phyloP scores from a whole-genome alignment of 2,329 filamentous ascomycete genomes.

The Nothopassalora personata region DNA sequence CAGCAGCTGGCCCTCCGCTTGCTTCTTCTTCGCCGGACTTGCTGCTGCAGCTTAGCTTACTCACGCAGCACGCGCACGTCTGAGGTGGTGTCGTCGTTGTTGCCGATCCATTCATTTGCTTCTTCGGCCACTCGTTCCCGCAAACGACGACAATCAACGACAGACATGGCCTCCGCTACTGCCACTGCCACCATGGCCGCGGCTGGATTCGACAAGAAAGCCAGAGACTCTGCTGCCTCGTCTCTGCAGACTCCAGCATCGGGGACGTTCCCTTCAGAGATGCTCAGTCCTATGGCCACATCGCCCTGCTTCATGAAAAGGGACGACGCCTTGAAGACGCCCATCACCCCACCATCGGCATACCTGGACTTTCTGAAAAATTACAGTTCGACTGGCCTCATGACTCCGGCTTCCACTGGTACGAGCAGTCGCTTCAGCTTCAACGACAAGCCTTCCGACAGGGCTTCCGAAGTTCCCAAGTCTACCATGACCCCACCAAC shows the following conservation, averaged over 20 bases:
- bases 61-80: conserved; percentile 24
- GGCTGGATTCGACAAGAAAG: conserved; percentile 35
- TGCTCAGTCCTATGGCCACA: conserved; percentile 61
- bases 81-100: conserved; percentile 22
- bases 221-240: conserved; percentile 26
- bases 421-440: conserved; percentile 49
- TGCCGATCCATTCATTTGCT: conserved; percentile 30
- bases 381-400: conserved; percentile 60
- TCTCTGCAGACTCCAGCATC: conserved; percentile 54
- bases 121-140: conserved; percentile 25
- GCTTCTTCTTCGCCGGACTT: conserved; percentile 16
- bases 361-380: conserved; percentile 92
- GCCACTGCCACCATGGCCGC: conserved; percentile 33
- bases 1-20: conserved; percentile 9
- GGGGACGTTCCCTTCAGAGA: conserved; percentile 51
- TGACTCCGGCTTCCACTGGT: conserved; percentile 60
- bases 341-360: conserved; percentile 82
- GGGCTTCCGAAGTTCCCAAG: conserved; percentile 28
- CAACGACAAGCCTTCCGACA: conserved; percentile 30
- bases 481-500: conserved; percentile 27
- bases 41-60: conserved; percentile 13
- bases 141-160: conserved; percentile 24
- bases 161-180: conserved; percentile 26
- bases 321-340: conserved; percentile 66
- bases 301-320: conserved; percentile 61